Percentiles rank a stretch among this genome's conserved stretches.
These are phyloP conservation scores for Setaria italica DNA, from an alignment of 202 grass and related monocot genomes.

Conservation along the genomic window DNA sequence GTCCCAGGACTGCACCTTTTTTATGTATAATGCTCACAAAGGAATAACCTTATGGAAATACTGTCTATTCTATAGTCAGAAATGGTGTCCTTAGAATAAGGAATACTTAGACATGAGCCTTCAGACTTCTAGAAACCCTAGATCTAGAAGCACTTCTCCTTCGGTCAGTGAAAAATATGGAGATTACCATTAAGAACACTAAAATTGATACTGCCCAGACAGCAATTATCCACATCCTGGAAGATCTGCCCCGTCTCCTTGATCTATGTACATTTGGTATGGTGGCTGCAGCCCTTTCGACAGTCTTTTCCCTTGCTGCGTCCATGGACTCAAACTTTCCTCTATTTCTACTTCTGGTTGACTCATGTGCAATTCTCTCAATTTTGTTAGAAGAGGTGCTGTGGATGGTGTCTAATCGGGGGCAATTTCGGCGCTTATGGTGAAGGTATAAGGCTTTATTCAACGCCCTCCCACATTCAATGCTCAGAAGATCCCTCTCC, in stretches of 20 bases:
- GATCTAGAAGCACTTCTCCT: constrained; percentile 61
- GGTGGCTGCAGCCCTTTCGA: constrained; percentile 34
- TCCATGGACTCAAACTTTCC: constrained; percentile 36
- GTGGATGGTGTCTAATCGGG: constrained; percentile 39
- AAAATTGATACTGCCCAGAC: constrained; percentile 72
- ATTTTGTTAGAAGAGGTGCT: constrained; percentile 34
- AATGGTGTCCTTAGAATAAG: background rate
- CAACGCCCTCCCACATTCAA: constrained; percentile 80
- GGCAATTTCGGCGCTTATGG: constrained; percentile 72
- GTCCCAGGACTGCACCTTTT: constrained; percentile 18
- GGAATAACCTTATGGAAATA: constrained; percentile 22
- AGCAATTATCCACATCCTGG: constrained; percentile 69
- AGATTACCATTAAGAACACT: constrained; percentile 69
- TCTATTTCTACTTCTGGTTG: constrained; percentile 30
- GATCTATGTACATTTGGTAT: constrained; percentile 41
- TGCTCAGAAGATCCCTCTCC: constrained; percentile 93
- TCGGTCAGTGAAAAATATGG: constrained; percentile 63
- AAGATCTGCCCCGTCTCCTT: constrained; percentile 52
- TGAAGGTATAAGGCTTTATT: constrained; percentile 90
- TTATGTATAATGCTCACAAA: constrained; percentile 42
- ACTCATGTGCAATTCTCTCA: constrained; percentile 10
- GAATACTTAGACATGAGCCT: constrained; percentile 38
- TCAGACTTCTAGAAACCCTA: constrained; percentile 71
- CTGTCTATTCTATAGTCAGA: constrained; percentile 47
- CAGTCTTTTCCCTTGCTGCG: constrained; percentile 13